Conservation (phyloP, 371 early-diverging fungal species). For the Mortierella sp. region DNA sequence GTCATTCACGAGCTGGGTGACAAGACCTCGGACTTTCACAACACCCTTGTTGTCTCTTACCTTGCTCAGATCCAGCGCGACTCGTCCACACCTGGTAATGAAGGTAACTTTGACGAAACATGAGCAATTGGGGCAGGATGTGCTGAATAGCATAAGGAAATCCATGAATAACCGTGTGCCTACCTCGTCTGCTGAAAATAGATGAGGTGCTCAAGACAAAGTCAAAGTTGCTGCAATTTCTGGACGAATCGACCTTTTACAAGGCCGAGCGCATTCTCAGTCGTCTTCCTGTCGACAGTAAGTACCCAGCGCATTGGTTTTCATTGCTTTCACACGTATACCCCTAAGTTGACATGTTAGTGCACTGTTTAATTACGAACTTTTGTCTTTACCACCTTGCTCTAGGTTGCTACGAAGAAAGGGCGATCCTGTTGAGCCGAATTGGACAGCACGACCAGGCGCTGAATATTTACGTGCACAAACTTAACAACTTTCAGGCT, state of each 20-base stretch:
- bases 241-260: slow-evolving; percentile 78
- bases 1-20: slow-evolving; percentile 80
- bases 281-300: slow-evolving; percentile 80
- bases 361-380: neutral
- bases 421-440: slow-evolving; percentile 85
- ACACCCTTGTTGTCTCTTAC: slow-evolving; percentile 81
- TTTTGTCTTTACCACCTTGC: neutral
- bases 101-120: slow-evolving; percentile 15
- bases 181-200: neutral
- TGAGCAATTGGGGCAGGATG: neutral
- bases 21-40: slow-evolving; percentile 81
- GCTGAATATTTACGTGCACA: slow-evolving; percentile 84
- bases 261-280: slow-evolving; percentile 83
- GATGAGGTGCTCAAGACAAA: slow-evolving; percentile 44
- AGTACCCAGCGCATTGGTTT: slow-evolving; percentile 23
- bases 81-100: slow-evolving; percentile 24
- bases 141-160: neutral
- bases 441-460: slow-evolving; percentile 92
- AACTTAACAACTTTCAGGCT: slow-evolving; percentile 75
- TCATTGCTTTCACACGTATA: neutral
- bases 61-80: slow-evolving; percentile 66
- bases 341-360: too few relatives aligned
- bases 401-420: slow-evolving; percentile 82
- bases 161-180: neutral
- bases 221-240: slow-evolving; percentile 69